phyloP scores from a whole-genome alignment of 257 asterid species.

The Capsicum rhomboideum region DNA sequence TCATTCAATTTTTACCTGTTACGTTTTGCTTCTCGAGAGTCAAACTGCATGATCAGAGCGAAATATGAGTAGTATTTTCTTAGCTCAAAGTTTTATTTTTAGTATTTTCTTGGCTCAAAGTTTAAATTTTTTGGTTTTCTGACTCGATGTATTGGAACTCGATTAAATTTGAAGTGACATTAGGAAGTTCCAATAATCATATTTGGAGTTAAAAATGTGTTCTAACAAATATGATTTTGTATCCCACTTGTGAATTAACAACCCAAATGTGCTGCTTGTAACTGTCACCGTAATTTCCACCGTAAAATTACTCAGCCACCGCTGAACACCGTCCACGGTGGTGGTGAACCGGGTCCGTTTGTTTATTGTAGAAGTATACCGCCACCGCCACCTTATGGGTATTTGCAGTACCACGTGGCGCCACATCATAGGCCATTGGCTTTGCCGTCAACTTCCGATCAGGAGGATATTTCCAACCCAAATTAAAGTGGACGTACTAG shows the following conservation, averaged over 20 bases:
- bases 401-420: conserved; percentile 21
- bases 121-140: background rate
- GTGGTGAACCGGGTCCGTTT: background rate
- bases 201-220: too few relatives aligned
- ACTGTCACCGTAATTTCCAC: conserved; percentile 87
- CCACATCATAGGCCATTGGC: conserved; percentile 23
- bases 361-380: conserved; percentile 4
- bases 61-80: too few relatives aligned
- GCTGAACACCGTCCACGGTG: background rate
- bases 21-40: too few relatives aligned
- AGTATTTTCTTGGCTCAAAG: background rate
- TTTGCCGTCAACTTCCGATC: conserved; percentile 21
- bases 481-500: conserved; percentile 26
- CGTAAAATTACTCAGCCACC: conserved; percentile 30
- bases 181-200: too few relatives aligned
- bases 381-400: conserved; percentile 22
- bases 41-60: too few relatives aligned
- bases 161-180: too few relatives aligned
- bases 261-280: conserved; percentile 70
- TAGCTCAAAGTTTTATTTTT: background rate
- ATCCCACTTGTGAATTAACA: too few relatives aligned
- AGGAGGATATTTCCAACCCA: conserved; percentile 26
- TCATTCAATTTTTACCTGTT: too few relatives aligned
- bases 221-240: too few relatives aligned
- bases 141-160: too few relatives aligned